Conservation (phyloP, 164 flowering plant genomes). For the Houttuynia cordata region DNA sequence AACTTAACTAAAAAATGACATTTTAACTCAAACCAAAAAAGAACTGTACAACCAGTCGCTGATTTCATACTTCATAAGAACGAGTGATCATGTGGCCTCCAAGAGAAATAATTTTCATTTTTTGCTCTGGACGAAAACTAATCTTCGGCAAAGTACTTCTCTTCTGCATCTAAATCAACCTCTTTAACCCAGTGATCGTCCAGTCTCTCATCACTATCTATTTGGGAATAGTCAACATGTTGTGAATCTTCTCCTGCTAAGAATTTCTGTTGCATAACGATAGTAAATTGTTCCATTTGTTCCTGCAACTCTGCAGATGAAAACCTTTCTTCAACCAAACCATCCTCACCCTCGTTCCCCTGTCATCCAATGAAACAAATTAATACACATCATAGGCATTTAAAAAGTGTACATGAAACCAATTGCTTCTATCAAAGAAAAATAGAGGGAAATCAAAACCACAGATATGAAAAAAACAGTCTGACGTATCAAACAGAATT, state of each 20-base stretch:
- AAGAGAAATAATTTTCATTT: too few species aligned
- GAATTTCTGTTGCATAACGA: constrained; percentile 85
- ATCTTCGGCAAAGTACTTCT: constrained; percentile 72
- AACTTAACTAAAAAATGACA: not conserved
- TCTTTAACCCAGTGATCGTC: constrained; percentile 93
- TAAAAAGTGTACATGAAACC: too few species aligned
- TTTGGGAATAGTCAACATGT: constrained; percentile 73
- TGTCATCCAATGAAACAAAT: not conserved
- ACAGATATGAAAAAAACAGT: too few species aligned
- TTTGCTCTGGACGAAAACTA: constrained; percentile 4
- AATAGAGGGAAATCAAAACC: too few species aligned
- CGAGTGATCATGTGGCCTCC: too few species aligned
- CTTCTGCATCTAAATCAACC: constrained; percentile 77
- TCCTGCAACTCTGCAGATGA: constrained; percentile 72
- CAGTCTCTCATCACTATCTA: constrained; percentile 67
- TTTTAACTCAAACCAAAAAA: too few species aligned
- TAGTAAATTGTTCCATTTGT: constrained; percentile 74
- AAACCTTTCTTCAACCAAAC: constrained; percentile 13
- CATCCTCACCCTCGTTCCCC: not conserved
- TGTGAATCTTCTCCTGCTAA: constrained; percentile 73
- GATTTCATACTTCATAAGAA: too few species aligned
- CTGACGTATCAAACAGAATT: too few species aligned
- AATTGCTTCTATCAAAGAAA: too few species aligned
- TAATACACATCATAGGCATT: not conserved
- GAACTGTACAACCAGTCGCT: too few species aligned